Base-by-base conservation (phyloP, 163 green algal genomes). In the Volvox carteri region DNA sequence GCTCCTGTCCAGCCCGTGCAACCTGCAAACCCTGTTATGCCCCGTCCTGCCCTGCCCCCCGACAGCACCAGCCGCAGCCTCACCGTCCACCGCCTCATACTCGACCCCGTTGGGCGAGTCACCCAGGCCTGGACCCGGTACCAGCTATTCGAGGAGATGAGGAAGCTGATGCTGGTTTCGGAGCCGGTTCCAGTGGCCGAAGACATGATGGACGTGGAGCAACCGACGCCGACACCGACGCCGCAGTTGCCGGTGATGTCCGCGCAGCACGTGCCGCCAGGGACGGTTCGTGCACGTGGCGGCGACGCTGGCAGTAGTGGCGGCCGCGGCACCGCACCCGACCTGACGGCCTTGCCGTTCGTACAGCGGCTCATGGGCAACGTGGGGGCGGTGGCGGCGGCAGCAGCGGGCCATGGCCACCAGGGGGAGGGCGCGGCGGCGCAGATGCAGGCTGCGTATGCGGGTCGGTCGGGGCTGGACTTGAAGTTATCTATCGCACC, bases 121-220 rank as follows among this genome's bases (percentile, higher is more conserved):
- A 62, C 83, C 37, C 50, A 73, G 35, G 68, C 37, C 25, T 60
- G 50, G 83, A 50, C 48, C 19, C 83, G 83, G 16, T 88, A 88
- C 83, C 83, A 88, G 68, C 68, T 88, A 48, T 88, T 88, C 37
- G 68, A 58, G 16, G 83, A 88, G 68, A 83, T 88, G 83, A 67
- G 83, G 19, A 9, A 8, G 30, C 46, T 80, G 2, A 58, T 88
- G 68, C 48, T 88, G 52, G 37, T 12, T 19, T 4, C 78, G 37
- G 52, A 70, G 37, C 56, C 46, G 74, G n/a, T n/a, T n/a, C n/a
- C n/a, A n/a, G n/a, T n/a, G n/a, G n/a, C 30, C 1, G 62, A 80
- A 46, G 58, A 56, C 39, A 25, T n/a, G 78, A 46, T 39, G 58
- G 54, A 77, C 23, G 54, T 62, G 58, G 37, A 74, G 78, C 18